phyloP scores from a whole-genome alignment of 192 early-diverging fungal species.

The Linnemannia exigua region DNA sequence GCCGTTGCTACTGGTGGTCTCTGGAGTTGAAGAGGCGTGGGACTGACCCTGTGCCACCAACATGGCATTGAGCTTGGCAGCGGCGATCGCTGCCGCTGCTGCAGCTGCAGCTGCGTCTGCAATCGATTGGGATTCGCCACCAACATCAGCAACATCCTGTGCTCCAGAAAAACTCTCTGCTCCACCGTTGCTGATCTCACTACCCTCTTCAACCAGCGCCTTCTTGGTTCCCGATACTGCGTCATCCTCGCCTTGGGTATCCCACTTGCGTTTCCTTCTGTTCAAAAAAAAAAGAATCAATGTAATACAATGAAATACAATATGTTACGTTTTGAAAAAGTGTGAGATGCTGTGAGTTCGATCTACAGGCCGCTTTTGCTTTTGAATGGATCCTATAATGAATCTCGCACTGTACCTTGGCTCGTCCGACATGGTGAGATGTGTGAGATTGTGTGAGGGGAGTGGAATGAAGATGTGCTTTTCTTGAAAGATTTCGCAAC shows the following conservation, averaged over 20 bases:
- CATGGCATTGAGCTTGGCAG: slow-evolving; percentile 68
- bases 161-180: background rate
- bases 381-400: background rate
- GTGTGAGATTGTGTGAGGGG: background rate
- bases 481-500: background rate
- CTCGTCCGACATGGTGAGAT: slow-evolving; percentile 42
- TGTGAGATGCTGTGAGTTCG: too few relatives aligned
- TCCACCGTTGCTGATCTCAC: background rate
- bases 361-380: background rate
- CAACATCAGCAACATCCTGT: background rate
- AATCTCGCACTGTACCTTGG: slow-evolving; percentile 29
- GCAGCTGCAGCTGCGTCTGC: slow-evolving; percentile 17
- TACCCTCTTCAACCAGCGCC: background rate
- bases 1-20: background rate
- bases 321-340: too few relatives aligned
- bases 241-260: slow-evolving; percentile 34
- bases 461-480: background rate
- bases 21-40: background rate
- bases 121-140: background rate
- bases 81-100: slow-evolving; percentile 59
- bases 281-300: background rate
- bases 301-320: too few relatives aligned
- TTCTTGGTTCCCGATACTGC: background rate
- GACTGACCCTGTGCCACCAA: slow-evolving; percentile 62
- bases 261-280: slow-evolving; percentile 57